phyloP scores from a whole-genome alignment of 805 yeast species.

The Nakazawaea anatomiae region DNA sequence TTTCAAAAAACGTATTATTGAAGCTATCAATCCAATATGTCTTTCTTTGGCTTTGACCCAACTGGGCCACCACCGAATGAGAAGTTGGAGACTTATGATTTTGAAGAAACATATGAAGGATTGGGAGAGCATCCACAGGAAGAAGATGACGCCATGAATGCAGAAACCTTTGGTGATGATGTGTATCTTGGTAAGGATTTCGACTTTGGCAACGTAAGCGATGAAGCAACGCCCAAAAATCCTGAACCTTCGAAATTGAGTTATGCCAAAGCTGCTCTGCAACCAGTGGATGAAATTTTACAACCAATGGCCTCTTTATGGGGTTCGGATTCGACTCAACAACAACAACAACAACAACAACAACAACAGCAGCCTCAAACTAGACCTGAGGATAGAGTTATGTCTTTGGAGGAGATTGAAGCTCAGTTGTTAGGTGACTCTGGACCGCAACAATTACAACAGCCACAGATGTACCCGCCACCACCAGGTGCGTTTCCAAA shows the following conservation, averaged over 20 bases:
- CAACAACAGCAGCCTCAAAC: constrained; percentile 13
- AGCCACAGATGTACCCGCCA: constrained; percentile 17
- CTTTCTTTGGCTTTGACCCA: constrained; percentile 63
- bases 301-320: constrained; percentile 72
- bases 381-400: constrained; percentile 33
- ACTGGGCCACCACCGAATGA: constrained; percentile 26
- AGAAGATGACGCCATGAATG: constrained; percentile 75
- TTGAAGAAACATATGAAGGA: constrained; percentile 81
- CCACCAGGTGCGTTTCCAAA: constrained; percentile 16
- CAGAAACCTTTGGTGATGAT: constrained; percentile 68
- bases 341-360: constrained; percentile 10
- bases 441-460: constrained; percentile 16
- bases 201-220: constrained; percentile 44
- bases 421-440: constrained; percentile 55
- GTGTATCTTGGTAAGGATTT: constrained; percentile 55
- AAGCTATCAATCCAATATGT: constrained; percentile 32
- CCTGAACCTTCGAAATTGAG: constrained; percentile 23
- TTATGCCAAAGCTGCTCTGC: constrained; percentile 37
- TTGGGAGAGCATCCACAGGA: constrained; percentile 60
- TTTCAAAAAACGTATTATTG: no score
- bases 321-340: constrained; percentile 31
- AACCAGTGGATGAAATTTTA: constrained; percentile 33
- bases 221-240: constrained; percentile 12
- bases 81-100: constrained; percentile 46
- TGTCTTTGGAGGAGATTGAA: constrained; percentile 81